These are phyloP conservation scores for Populus tremula DNA, from an alignment of 345 rosid species.

Conservation along the genomic window DNA sequence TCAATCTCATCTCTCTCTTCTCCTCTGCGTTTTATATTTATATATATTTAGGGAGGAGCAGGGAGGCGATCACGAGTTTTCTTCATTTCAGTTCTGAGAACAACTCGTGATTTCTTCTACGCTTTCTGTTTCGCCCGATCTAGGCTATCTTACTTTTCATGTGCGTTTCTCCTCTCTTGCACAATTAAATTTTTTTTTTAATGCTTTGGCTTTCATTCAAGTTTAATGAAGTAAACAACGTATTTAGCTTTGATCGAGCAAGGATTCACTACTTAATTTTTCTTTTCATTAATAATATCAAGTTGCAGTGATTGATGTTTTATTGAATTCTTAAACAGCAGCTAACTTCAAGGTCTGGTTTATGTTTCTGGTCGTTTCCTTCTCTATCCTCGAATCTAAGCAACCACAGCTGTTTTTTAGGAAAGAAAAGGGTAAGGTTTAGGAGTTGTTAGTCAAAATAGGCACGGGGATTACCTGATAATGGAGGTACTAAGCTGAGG, in stretches of 20 bases:
- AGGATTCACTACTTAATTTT: neutral
- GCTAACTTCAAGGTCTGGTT: constrained; percentile 4
- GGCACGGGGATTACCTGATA: neutral
- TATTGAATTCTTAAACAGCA: neutral
- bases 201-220: neutral
- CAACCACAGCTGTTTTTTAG: constrained; percentile 19
- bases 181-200: neutral
- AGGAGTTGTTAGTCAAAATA: constrained; percentile 10
- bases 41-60: neutral
- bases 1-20: too few relatives aligned
- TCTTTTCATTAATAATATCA: neutral
- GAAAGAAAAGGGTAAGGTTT: neutral
- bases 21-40: too few relatives aligned
- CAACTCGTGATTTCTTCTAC: neutral
- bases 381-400: constrained; percentile 36
- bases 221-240: neutral
- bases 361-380: constrained; percentile 18
- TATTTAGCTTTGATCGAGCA: neutral
- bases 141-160: neutral
- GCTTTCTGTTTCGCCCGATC: neutral
- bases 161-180: neutral
- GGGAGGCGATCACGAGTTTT: neutral
- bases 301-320: neutral
- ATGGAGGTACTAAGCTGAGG: neutral
- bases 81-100: neutral